phyloP scores from a whole-genome alignment of 306 rosid genomes.

The Hippophae tibetana region DNA sequence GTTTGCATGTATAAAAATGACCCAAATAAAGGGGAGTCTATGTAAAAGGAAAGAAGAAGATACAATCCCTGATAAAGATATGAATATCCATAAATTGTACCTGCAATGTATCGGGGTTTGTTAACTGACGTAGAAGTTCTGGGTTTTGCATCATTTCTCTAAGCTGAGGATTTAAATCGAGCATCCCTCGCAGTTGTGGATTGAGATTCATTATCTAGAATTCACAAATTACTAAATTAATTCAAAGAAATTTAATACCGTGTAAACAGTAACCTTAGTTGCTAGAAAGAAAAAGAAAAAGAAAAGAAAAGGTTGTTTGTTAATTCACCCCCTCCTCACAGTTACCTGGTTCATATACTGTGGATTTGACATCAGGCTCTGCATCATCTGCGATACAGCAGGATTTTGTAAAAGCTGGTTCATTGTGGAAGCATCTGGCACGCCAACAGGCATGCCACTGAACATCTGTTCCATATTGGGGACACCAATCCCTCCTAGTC shows the following conservation, averaged over 20 bases:
- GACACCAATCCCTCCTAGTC: slow-evolving; percentile 52
- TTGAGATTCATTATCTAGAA: slow-evolving; percentile 53
- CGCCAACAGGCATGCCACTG: slow-evolving; percentile 39
- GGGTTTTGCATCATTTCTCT: slow-evolving; percentile 86
- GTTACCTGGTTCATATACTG: slow-evolving; percentile 69
- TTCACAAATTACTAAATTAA: background rate
- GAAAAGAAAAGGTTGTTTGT: too few species aligned
- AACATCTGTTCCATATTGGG: slow-evolving; percentile 38
- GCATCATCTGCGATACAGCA: slow-evolving; percentile 80
- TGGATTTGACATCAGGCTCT: slow-evolving; percentile 71
- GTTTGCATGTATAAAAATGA: too few species aligned
- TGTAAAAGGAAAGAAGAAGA: background rate
- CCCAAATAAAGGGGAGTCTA: background rate
- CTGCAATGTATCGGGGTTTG: slow-evolving; percentile 88
- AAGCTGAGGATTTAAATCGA: slow-evolving; percentile 58
- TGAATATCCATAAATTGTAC: slow-evolving; percentile 29
- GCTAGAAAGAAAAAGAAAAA: too few species aligned
- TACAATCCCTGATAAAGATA: slow-evolving; percentile 4
- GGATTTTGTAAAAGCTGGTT: slow-evolving; percentile 78
- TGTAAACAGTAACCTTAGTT: too few species aligned
- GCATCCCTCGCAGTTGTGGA: slow-evolving; percentile 56
- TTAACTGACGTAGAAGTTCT: slow-evolving; percentile 61
- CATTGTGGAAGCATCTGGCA: slow-evolving; percentile 49
- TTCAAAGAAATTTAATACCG: too few species aligned
- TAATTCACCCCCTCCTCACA: too few species aligned